Conservation (phyloP, 2,329 filamentous ascomycete genomes). For the Hymenoscyphus salicellus region DNA sequence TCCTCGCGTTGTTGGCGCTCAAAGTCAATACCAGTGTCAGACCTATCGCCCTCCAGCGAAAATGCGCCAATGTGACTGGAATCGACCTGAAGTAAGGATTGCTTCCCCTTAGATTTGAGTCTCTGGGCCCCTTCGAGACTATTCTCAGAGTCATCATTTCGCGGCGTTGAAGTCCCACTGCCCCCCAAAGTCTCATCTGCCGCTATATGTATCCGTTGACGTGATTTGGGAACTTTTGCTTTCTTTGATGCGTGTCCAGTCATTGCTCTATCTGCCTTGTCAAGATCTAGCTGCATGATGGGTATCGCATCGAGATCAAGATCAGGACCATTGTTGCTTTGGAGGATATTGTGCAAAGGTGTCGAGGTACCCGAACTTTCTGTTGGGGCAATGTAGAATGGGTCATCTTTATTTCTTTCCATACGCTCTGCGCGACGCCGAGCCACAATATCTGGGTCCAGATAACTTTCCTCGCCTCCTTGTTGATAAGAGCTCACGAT, state of each 20-base stretch:
- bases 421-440: constrained; percentile 71
- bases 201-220: constrained; percentile 64
- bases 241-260: constrained; percentile 34
- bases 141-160: constrained; percentile 54
- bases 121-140: constrained; percentile 50
- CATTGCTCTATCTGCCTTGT: constrained; percentile 41
- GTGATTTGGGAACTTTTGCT: constrained; percentile 42
- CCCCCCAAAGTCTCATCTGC: constrained; percentile 68
- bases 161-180: constrained; percentile 48
- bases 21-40: constrained; percentile 47
- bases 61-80: constrained; percentile 76
- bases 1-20: constrained; percentile 74
- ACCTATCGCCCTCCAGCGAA: constrained; percentile 57
- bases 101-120: constrained; percentile 53
- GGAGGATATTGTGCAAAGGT: constrained; percentile 73
- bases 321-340: constrained; percentile 69
- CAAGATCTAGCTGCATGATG: constrained; percentile 86
- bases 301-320: constrained; percentile 93
- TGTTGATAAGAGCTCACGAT: constrained; percentile 55
- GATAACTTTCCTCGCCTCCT: constrained; percentile 59
- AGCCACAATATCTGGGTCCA: constrained; percentile 71
- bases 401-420: constrained; percentile 86
- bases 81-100: constrained; percentile 75
- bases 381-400: constrained; percentile 77
- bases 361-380: constrained; percentile 63